Conservation (phyloP, 768 basidiomycete species). For the Leccinum uliginosum region DNA sequence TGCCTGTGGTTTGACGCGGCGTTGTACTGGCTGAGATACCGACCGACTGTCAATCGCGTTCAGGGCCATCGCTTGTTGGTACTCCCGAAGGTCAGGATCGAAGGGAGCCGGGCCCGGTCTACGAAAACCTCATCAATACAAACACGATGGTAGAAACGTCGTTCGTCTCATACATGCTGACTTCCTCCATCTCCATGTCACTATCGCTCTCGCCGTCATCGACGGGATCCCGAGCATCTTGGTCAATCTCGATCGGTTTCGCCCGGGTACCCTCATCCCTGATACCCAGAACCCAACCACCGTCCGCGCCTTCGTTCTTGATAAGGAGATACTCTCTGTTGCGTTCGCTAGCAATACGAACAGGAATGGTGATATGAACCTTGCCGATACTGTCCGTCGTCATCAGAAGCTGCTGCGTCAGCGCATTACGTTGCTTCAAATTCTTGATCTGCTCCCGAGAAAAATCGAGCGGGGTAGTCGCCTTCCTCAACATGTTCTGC, state of each 20-base stretch:
- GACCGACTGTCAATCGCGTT: slow-evolving; percentile 52
- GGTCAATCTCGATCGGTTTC: slow-evolving; percentile 85
- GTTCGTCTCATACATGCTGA: slow-evolving; percentile 54
- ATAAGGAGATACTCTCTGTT: slow-evolving; percentile 94
- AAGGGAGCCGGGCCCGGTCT: slow-evolving; percentile 32
- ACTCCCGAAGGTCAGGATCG: slow-evolving; percentile 63
- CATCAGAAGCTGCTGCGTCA: slow-evolving; percentile 89
- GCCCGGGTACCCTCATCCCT: slow-evolving; percentile 78
- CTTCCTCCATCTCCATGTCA: slow-evolving; percentile 79
- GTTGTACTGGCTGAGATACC: slow-evolving; percentile 27
- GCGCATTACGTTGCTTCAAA: slow-evolving; percentile 78
- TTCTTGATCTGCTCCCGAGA: slow-evolving; percentile 94
- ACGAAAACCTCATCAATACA: slow-evolving; percentile 11
- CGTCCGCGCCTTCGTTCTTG: slow-evolving; percentile 81
- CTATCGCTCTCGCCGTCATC: slow-evolving; percentile 43
- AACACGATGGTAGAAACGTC: background rate
- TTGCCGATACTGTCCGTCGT: slow-evolving; percentile 93
- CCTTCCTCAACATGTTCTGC: slow-evolving; percentile 80
- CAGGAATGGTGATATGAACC: slow-evolving; percentile 84
- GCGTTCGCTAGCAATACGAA: slow-evolving; percentile 91
- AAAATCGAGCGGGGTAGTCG: slow-evolving; percentile 87
- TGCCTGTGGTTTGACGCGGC: slow-evolving; percentile 36
- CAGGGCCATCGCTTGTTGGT: slow-evolving; percentile 58
- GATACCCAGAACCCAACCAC: slow-evolving; percentile 94
- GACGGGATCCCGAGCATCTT: slow-evolving; percentile 39